phyloP scores from a whole-genome alignment of 2,329 filamentous ascomycete species.

The Chrysosporium keratinophilum region DNA sequence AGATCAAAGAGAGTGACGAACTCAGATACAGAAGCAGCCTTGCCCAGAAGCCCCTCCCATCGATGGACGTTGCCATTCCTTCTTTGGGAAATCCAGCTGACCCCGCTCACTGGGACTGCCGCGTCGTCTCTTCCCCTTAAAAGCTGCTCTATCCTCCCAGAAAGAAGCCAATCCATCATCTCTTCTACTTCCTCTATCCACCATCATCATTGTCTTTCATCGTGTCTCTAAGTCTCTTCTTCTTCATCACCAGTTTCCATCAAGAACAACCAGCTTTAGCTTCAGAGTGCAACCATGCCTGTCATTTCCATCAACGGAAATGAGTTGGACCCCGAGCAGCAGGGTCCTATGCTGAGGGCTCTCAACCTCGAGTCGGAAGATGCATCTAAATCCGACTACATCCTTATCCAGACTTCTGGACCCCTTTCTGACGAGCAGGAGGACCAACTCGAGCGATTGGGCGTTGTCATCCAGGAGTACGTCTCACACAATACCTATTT shows the following conservation, averaged over 20 bases:
- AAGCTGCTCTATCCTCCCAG: too few relatives aligned
- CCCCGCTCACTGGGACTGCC: not conserved
- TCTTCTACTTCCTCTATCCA: too few relatives aligned
- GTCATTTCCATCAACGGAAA: slow-evolving; percentile 15
- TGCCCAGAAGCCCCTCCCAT: not conserved
- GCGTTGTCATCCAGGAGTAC: slow-evolving; percentile 13
- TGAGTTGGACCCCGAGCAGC: slow-evolving; percentile 12
- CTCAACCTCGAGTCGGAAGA: slow-evolving; percentile 13
- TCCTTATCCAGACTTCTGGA: slow-evolving; percentile 11
- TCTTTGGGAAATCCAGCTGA: not conserved
- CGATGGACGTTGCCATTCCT: not conserved
- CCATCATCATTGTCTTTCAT: too few relatives aligned
- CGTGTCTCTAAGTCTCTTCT: not conserved
- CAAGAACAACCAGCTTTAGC: not conserved
- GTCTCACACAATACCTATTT: slow-evolving; percentile 14
- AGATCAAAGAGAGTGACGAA: not conserved
- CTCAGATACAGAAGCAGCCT: not conserved
- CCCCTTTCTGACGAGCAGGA: slow-evolving; percentile 12
- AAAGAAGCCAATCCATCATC: too few relatives aligned
- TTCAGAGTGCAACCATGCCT: slow-evolving; percentile 9
- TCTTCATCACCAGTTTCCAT: not conserved
- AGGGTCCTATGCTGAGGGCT: slow-evolving; percentile 10
- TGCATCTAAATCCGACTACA: slow-evolving; percentile 14
- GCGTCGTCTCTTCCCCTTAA: not conserved
- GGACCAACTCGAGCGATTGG: slow-evolving; percentile 10